Base-by-base conservation (phyloP, 106 monocot species). In the Platanthera zijinensis region DNA sequence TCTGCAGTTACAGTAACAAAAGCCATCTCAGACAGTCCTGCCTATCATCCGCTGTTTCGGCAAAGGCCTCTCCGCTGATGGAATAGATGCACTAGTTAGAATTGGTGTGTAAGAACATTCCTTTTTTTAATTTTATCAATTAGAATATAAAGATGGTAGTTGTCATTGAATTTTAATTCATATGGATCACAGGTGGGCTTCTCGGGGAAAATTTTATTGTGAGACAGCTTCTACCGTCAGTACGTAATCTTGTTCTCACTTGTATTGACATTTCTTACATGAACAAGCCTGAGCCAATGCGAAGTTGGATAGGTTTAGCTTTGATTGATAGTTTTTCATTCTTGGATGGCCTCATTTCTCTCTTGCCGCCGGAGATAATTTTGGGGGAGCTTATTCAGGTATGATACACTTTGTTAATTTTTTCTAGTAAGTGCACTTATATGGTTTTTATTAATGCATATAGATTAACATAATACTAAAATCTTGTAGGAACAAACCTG, bases 51-150 rank as follows among this genome's bases (percentile, higher is more conserved):
- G 88, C 68, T 92, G 72, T 75, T 92, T 99, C 69, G 99, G 94
- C 49, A 94, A 90, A 90, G 99, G 92, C 49, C 75, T 92, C 5
- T 89, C 81, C 78, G 71, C 86, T 63, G 94, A 99, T 82, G 94
- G 94, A 81, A 87, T 92, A 75, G 94, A 92, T 82, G 87, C 88
- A 69, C 79, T 99, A 80, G 88, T 94, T 77, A 91, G 94, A 88
- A 94, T 99, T 81, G 99, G 99, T 99, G 92, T 77, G 78, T 77
- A 59, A 54, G 11, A 77, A 69, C 7, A 59, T 78, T 64, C 52
- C 77, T 9, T 14, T 45, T 78, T 63, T 25, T 78, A 71, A 30
- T 52, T 69, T 51, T 67, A 80, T 52, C 19, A 75, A 52, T 7
- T 17, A 56, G 14, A 74, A 74, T 9, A 11, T 39, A 39, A 8